Conservation (phyloP, 768 basidiomycete genomes). For the Mycena capillaripes region DNA sequence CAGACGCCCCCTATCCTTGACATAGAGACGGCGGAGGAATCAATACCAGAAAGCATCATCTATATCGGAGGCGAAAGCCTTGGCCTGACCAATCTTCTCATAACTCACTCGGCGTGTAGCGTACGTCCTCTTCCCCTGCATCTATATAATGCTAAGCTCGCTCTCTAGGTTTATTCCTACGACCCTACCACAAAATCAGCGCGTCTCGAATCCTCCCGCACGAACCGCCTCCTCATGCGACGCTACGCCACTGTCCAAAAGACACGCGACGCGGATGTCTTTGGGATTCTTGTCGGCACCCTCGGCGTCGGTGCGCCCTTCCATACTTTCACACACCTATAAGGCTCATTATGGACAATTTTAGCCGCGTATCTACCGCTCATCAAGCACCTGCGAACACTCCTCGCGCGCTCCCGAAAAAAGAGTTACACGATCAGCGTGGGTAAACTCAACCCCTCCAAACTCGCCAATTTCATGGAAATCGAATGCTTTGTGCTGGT, state of each 20-base stretch:
- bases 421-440: slow-evolving; percentile 97
- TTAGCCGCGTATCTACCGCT: slow-evolving; percentile 89
- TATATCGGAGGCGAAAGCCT: slow-evolving; percentile 87
- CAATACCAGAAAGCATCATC: slow-evolving; percentile 49
- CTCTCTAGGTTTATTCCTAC: slow-evolving; percentile 79
- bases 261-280: slow-evolving; percentile 92
- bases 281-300: slow-evolving; percentile 95
- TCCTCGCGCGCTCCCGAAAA: slow-evolving; percentile 78
- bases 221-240: slow-evolving; percentile 90
- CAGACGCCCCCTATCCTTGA: slow-evolving; percentile 3
- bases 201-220: slow-evolving; percentile 72
- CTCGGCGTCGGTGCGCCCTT: slow-evolving; percentile 81
- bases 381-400: slow-evolving; percentile 82
- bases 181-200: slow-evolving; percentile 66
- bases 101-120: slow-evolving; percentile 79
- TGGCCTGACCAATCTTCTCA: slow-evolving; percentile 85
- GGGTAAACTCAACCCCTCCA: slow-evolving; percentile 94
- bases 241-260: slow-evolving; percentile 90
- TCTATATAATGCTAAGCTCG: neutral
- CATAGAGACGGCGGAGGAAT: slow-evolving; percentile 22
- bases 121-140: slow-evolving; percentile 55
- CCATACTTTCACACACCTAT: neutral
- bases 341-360: neutral
- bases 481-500: slow-evolving; percentile 97
- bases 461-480: slow-evolving; percentile 95